phyloP scores from a whole-genome alignment of 208 protist genomes.

The Trypanosoma lewisi region DNA sequence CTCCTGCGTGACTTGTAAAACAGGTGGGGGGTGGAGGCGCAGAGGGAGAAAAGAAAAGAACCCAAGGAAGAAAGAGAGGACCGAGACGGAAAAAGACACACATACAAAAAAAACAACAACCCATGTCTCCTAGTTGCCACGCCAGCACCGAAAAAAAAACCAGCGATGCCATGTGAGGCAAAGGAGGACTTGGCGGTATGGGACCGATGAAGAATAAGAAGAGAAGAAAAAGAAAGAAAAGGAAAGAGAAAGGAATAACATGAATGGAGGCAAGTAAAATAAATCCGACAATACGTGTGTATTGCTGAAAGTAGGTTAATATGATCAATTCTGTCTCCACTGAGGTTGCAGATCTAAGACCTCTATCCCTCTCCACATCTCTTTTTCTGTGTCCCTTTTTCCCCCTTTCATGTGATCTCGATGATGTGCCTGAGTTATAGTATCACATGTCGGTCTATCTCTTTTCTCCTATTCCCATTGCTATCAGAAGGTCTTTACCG shows the following conservation, averaged over 20 bases:
- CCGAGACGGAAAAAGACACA: not conserved
- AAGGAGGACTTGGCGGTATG: not conserved
- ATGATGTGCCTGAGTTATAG: too few relatives aligned
- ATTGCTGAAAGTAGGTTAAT: constrained; percentile 8
- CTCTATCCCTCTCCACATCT: too few relatives aligned
- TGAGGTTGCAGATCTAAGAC: too few relatives aligned
- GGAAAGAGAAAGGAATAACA: not conserved
- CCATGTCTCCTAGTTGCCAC: too few relatives aligned
- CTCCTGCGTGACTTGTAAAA: constrained; percentile 41
- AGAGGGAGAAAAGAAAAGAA: not conserved
- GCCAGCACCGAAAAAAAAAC: not conserved
- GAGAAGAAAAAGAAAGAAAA: constrained; percentile 20
- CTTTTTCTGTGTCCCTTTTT: not conserved
- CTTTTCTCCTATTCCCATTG: not conserved
- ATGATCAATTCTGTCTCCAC: not conserved
- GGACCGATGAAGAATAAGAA: constrained; percentile 5
- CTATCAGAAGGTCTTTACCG: too few relatives aligned
- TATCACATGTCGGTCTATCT: too few relatives aligned
- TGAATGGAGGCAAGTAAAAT: not conserved
- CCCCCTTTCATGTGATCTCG: not conserved
- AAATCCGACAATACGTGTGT: constrained; percentile 1
- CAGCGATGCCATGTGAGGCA: not conserved
- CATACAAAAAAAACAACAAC: not conserved
- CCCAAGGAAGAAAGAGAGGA: not conserved
- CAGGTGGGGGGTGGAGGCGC: too few relatives aligned